These are phyloP conservation scores for Tanacetum coccineum DNA, from an alignment of 129 eudicot genomes.

Conservation along the genomic window DNA sequence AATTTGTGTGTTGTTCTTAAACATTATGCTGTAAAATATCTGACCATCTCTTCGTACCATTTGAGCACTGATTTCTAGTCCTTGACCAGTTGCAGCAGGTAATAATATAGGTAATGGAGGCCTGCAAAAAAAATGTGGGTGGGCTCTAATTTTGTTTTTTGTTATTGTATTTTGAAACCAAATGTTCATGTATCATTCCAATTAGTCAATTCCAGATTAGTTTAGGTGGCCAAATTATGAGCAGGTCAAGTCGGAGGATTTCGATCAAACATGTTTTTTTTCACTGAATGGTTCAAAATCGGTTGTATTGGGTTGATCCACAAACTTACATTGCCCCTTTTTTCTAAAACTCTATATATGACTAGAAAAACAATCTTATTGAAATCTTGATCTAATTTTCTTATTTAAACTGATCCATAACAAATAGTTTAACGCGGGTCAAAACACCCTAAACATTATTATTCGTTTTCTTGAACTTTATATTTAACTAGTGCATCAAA, in stretches of 20 bases:
- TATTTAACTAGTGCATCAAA: too few relatives aligned
- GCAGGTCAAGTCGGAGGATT: not conserved
- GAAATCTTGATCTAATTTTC: not conserved
- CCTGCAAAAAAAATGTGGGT: conserved; percentile 18
- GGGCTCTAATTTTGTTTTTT: too few relatives aligned
- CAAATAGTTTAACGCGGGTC: not conserved
- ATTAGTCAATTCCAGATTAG: not conserved
- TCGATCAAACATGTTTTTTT: not conserved
- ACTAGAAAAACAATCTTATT: not conserved
- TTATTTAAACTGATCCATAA: not conserved
- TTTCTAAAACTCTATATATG: not conserved
- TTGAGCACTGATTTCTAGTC: conserved; percentile 53
- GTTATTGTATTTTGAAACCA: too few relatives aligned
- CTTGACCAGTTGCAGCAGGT: conserved; percentile 35
- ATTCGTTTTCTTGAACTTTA: too few relatives aligned
- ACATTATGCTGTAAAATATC: conserved; percentile 73
- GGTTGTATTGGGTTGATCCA: too few relatives aligned
- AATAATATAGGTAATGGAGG: conserved; percentile 29
- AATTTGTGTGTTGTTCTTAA: conserved; percentile 69
- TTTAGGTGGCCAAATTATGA: not conserved
- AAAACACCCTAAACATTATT: not conserved
- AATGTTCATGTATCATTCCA: too few relatives aligned
- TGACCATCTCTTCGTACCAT: conserved; percentile 79
- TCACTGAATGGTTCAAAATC: not conserved
- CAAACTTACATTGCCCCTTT: not conserved